Evolutionary conservation across 495 filamentous ascomycete genomes (phyloP).

Genomic region (Neurospora sp.): DNA sequence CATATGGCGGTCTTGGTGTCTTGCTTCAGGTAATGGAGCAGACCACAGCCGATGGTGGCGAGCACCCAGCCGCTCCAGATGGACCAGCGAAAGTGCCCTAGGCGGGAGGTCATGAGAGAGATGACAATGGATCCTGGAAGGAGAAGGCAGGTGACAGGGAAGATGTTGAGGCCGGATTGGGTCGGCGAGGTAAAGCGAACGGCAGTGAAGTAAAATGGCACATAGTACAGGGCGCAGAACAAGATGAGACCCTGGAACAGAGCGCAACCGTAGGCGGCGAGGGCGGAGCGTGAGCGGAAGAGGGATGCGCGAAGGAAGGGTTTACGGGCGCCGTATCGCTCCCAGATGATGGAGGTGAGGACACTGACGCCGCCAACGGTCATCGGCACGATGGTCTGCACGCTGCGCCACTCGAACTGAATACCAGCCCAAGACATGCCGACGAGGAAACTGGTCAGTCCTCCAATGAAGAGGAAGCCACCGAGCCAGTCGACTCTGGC

Average conservation of each 20-base stretch:
- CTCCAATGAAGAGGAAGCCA: slow-evolving; percentile 35
- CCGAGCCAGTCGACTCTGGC: slow-evolving; percentile 30
- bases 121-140: slow-evolving; percentile 34
- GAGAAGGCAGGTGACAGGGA: slow-evolving; percentile 20
- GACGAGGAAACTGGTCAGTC: slow-evolving; percentile 40
- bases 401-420: slow-evolving; percentile 41
- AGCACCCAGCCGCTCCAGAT: slow-evolving; percentile 50
- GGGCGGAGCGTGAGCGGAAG: slow-evolving; percentile 30
- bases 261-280: slow-evolving; percentile 24
- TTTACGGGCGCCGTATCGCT: slow-evolving; percentile 31
- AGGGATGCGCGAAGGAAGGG: slow-evolving; percentile 46
- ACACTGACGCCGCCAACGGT: slow-evolving; percentile 28
- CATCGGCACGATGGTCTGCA: slow-evolving; percentile 37
- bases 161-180: slow-evolving; percentile 36
- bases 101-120: slow-evolving; percentile 38
- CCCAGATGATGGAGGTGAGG: slow-evolving; percentile 25
- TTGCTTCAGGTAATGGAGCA: slow-evolving; percentile 36
- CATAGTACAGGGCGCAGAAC: slow-evolving; percentile 43
- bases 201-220: slow-evolving; percentile 55
- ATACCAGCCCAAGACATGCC: slow-evolving; percentile 49
- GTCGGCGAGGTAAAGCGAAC: slow-evolving; percentile 45
- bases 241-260: slow-evolving; percentile 29
- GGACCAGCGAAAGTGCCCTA: slow-evolving; percentile 43
- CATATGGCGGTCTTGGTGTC: slow-evolving; percentile 37
- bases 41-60: slow-evolving; percentile 36